A percentile compares a stretch with the other conserved stretches of the same genome.
These are phyloP conservation scores for Volvox reticuliferus DNA, from an alignment of 139 green algal species.

Conservation along the genomic window DNA sequence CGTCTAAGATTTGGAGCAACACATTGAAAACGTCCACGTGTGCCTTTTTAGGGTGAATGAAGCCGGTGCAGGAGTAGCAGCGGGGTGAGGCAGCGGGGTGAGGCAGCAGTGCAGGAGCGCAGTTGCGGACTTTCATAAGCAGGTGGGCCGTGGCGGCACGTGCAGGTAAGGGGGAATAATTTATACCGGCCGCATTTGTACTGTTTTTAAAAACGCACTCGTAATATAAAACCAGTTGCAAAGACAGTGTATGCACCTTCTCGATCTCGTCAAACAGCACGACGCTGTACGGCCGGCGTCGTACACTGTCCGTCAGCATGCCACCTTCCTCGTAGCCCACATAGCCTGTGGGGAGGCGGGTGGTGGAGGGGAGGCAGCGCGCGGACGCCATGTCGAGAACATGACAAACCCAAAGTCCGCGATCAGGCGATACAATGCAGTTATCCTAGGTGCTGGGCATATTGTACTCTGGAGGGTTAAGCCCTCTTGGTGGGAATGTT, in stretches of 20 bases:
- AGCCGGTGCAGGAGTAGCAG: not conserved
- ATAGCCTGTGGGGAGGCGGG: constrained; percentile 29
- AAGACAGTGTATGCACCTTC: constrained; percentile 77
- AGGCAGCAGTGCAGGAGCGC: too few relatives aligned
- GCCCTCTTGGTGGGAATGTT: too few relatives aligned
- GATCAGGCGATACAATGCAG: too few relatives aligned
- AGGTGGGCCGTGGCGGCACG: not conserved
- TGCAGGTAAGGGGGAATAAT: too few relatives aligned
- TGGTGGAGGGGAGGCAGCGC: not conserved
- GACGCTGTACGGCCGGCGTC: constrained; percentile 87
- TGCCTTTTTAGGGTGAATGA: constrained; percentile 72
- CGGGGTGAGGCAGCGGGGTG: not conserved
- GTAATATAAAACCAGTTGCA: too few relatives aligned
- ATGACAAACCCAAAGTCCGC: too few relatives aligned
- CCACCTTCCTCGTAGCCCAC: constrained; percentile 87
- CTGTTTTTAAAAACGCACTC: too few relatives aligned
- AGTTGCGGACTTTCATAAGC: not conserved
- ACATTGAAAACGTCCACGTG: constrained; percentile 99
- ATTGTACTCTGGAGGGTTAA: too few relatives aligned
- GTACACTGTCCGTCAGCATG: constrained; percentile 94
- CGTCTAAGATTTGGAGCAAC: constrained; percentile 91
- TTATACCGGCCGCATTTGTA: too few relatives aligned
- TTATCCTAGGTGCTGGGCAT: too few relatives aligned
- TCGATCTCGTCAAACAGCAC: constrained; percentile 98
- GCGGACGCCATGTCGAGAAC: not conserved